Evolutionary conservation across 805 yeast species (phyloP).

Genomic region (Metschnikowia drakensbergensis): DNA sequence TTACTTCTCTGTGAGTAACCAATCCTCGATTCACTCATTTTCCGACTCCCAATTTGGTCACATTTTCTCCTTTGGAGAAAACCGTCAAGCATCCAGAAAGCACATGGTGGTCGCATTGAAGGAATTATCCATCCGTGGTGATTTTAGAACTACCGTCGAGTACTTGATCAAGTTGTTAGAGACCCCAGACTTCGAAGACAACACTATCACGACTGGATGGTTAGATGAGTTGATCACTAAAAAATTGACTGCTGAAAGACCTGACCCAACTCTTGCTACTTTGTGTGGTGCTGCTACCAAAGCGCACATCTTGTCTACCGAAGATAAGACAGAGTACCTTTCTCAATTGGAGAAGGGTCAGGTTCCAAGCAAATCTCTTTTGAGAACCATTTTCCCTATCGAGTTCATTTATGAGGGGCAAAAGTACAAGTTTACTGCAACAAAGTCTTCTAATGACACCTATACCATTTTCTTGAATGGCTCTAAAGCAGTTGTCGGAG

Average conservation of each 20-base stretch:
- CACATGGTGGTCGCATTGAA: constrained; percentile 98
- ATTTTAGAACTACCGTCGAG: constrained; percentile 96
- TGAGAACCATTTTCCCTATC: constrained; percentile 85
- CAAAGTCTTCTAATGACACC: constrained; percentile 80
- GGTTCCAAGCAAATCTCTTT: constrained; percentile 75
- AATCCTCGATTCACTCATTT: constrained; percentile 95
- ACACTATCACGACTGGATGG: constrained; percentile 98
- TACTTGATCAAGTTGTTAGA: constrained; percentile 91
- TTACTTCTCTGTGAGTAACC: constrained; percentile 94
- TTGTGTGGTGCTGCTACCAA: constrained; percentile 98
- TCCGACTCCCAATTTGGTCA: constrained; percentile 99
- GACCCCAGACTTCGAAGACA: constrained; percentile 94
- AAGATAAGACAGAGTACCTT: constrained; percentile 63
- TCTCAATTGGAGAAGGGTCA: constrained; percentile 90
- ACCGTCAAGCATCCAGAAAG: constrained; percentile 95
- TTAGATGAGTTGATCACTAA: constrained; percentile 91
- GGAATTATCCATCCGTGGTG: constrained; percentile 96
- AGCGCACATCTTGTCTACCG: constrained; percentile 77
- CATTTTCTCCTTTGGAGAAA: constrained; percentile 98
- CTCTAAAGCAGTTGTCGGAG: constrained; percentile 82
- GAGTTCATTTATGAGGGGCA: constrained; percentile 95
- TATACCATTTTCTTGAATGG: constrained; percentile 93
- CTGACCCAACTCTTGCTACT: constrained; percentile 86
- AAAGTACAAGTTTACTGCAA: constrained; percentile 92
- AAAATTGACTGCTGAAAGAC: constrained; percentile 94